These are phyloP conservation scores for Ceratocystis colombiana DNA, from an alignment of 2,329 filamentous ascomycete genomes.

Conservation along the genomic window DNA sequence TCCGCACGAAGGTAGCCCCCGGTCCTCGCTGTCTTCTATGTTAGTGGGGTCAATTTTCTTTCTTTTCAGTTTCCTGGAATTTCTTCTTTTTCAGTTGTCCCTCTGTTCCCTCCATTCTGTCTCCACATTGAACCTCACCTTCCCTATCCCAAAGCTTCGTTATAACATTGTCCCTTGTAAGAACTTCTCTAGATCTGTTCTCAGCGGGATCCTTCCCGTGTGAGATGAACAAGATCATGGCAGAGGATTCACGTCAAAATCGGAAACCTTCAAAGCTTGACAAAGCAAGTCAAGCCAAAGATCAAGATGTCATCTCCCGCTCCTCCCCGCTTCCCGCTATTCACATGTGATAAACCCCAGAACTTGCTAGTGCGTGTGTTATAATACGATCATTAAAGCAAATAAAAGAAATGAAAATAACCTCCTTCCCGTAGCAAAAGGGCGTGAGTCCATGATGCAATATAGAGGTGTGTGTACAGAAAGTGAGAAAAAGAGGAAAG, in stretches of 20 bases:
- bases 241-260: neutral
- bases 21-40: neutral
- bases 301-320: neutral
- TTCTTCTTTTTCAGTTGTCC: conserved; percentile 24
- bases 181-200: neutral
- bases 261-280: neutral
- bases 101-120: neutral
- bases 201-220: conserved; percentile 12
- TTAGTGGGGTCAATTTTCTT: neutral
- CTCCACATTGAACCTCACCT: neutral
- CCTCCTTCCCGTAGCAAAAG: too few relatives aligned
- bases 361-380: neutral
- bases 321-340: neutral
- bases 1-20: neutral
- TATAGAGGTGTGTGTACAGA: too few relatives aligned
- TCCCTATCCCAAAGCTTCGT: neutral
- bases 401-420: too few relatives aligned
- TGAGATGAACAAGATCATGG: neutral
- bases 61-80: conserved; percentile 10
- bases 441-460: too few relatives aligned
- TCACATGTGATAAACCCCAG: neutral
- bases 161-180: neutral
- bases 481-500: too few relatives aligned
- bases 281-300: neutral
- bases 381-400: neutral